Evolutionary conservation across 78 protist genomes (phyloP).

Genomic region (Polysphondylium violaceum): DNA sequence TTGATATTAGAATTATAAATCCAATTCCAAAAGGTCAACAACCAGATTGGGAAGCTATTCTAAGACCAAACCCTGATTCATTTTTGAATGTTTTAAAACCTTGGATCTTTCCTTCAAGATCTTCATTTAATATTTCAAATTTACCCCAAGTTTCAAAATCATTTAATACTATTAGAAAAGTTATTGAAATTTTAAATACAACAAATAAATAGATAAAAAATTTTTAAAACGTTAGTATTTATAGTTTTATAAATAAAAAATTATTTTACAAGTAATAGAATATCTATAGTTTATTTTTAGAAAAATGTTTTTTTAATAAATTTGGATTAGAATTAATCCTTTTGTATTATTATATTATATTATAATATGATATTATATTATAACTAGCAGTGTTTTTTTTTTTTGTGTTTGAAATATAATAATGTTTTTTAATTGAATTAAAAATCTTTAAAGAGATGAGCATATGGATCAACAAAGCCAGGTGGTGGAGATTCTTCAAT

Average conservation of each 20-base stretch:
- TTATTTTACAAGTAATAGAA: no score
- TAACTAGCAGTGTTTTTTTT: neutral
- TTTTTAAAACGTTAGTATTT: no score
- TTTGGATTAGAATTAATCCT: no score
- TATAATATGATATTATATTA: no score
- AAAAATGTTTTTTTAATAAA: no score
- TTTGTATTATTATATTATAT: no score
- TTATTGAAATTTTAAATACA: constrained; percentile 42
- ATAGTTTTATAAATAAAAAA: no score
- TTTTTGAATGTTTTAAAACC: constrained; percentile 20
- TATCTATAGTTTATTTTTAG: no score
- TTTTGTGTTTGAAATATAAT: constrained; percentile 1
- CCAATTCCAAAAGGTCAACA: constrained; percentile 39
- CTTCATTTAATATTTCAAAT: neutral
- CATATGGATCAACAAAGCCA: constrained; percentile 56
- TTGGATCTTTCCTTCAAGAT: constrained; percentile 64
- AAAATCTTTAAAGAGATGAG: constrained; percentile 47
- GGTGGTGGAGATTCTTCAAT: constrained; percentile 51
- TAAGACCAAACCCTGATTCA: constrained; percentile 33
- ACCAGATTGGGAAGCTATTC: constrained; percentile 88
- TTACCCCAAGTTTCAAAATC: neutral
- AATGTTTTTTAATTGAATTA: neutral
- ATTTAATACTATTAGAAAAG: constrained; percentile 37
- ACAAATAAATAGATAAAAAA: neutral
- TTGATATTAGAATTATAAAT: constrained; percentile 51